phyloP scores from a whole-genome alignment of 2,329 filamentous ascomycete genomes.

The Sporothrix humicola region DNA sequence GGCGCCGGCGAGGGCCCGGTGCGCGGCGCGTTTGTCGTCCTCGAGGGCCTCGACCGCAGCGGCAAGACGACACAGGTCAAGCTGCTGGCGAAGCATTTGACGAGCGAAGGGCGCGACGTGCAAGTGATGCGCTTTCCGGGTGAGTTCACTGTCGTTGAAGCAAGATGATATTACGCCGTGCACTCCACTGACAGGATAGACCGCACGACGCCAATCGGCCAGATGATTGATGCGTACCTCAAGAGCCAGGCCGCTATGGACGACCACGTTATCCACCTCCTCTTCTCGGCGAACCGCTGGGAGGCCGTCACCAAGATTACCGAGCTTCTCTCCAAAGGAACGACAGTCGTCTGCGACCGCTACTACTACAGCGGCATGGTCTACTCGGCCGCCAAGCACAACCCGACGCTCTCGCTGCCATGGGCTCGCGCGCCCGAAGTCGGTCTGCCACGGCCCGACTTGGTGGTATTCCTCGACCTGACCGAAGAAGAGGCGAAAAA shows the following conservation, averaged over 20 bases:
- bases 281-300: slow-evolving; percentile 93
- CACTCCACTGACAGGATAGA: slow-evolving; percentile 55
- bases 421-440: slow-evolving; percentile 88
- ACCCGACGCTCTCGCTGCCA: slow-evolving; percentile 68
- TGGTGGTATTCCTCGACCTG: slow-evolving; percentile 86
- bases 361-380: slow-evolving; percentile 96
- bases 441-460: slow-evolving; percentile 84
- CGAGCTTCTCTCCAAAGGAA: slow-evolving; percentile 65
- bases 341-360: slow-evolving; percentile 82
- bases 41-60: slow-evolving; percentile 88
- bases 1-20: slow-evolving; percentile 35
- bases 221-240: slow-evolving; percentile 85
- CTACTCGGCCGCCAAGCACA: slow-evolving; percentile 87
- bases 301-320: slow-evolving; percentile 64
- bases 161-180: not conserved
- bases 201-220: slow-evolving; percentile 80
- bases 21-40: slow-evolving; percentile 77
- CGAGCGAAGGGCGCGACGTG: slow-evolving; percentile 55
- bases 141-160: slow-evolving; percentile 39
- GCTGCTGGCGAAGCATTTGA: slow-evolving; percentile 63
- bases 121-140: slow-evolving; percentile 64
- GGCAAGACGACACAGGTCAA: slow-evolving; percentile 92
- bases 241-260: slow-evolving; percentile 74
- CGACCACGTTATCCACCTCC: slow-evolving; percentile 86
- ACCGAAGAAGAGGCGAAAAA: slow-evolving; percentile 72